Evolutionary conservation across 1,139 yeast species (phyloP), one percentile per base, ranked within the genome.

Genomic region (Saccharomyces pastorianus): DNA sequence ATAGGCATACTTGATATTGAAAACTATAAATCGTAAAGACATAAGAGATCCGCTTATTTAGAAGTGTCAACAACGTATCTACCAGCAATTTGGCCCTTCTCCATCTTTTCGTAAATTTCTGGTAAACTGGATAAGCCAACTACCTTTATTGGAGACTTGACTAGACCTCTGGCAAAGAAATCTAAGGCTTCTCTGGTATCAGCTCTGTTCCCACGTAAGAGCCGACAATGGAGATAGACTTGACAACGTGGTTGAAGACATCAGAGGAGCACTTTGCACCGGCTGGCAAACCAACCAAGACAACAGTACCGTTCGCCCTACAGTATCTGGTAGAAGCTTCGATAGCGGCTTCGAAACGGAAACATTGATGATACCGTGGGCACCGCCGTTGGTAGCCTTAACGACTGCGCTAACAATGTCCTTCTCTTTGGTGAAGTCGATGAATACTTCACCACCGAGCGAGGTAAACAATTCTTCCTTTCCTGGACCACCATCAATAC

Each of bases 171-270:
- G 62, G 75, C 53, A 69, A 80, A 81, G 77, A 81, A 81, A 65
- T 81, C 85, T 66, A 81, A 73, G 58, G 85, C 85, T 72, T 81
- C 85, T 61, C 82, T 77, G 58, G 84, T 75, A 70, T 81, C 85
- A 59, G 84, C 84, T 75, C 85, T 78, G 80, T 81, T 81, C 85
- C 85, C 56, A 81, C 85, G 65, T 81, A 81, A 56, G 85, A 81
- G 65, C 85, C 85, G 59, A 69, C 77, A 64, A 81, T 79, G 59
- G 71, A 68, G 65, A 80, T 72, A 55, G 83, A 77, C 69, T 75
- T 80, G 58, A 79, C 78, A 57, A 81, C 85, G 56, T 81, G 72
- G 56, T 74, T 72, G 69, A 81, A 81, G 46, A 81, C 82, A 55
- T 78, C 75, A 50, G 83, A 76, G 54, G 68, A 68, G 58, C 80